Conservation (phyloP, 345 rosid genomes). For the Erodium maritimum region DNA sequence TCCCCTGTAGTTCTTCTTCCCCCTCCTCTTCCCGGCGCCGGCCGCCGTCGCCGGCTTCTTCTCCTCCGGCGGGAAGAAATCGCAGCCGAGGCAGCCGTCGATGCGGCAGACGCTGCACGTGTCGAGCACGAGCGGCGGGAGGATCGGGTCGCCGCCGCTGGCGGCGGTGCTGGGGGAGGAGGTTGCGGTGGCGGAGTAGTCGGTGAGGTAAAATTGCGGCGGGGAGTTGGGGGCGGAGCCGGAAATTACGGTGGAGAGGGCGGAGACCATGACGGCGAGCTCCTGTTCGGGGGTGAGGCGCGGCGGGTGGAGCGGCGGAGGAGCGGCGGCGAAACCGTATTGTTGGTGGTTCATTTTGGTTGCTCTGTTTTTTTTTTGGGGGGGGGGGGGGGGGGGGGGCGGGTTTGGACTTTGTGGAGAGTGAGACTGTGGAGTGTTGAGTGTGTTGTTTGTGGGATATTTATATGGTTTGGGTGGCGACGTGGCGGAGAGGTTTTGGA, state of each 20-base stretch:
- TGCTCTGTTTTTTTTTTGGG: neutral
- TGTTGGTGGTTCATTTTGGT: neutral
- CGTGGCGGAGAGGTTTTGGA: constrained; percentile 5
- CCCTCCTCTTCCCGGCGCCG: constrained; percentile 13
- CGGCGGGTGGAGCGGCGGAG: constrained; percentile 2
- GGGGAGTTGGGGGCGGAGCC: too few species aligned
- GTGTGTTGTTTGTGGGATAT: neutral
- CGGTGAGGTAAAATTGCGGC: too few species aligned
- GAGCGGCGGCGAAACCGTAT: too few species aligned
- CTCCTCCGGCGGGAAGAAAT: constrained; percentile 55
- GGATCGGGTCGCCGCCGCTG: constrained; percentile 3
- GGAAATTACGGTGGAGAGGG: constrained; percentile 12
- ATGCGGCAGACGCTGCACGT: constrained; percentile 53
- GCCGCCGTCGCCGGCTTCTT: constrained; percentile 6
- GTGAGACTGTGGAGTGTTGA: neutral
- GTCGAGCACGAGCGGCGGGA: constrained; percentile 26
- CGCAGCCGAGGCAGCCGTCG: constrained; percentile 65
- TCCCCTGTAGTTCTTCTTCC: constrained; percentile 75
- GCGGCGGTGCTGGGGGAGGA: constrained; percentile 1
- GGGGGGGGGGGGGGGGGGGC: too few species aligned
- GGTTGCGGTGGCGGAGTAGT: too few species aligned
- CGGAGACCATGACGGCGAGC: constrained; percentile 48
- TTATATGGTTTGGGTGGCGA: constrained; percentile 8
- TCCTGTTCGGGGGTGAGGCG: constrained; percentile 54
- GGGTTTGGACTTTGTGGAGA: neutral